Evolutionary conservation across 139 green algal species (phyloP), one percentile per base, ranked within the genome.

Genomic region (Chlorella sp.): DNA sequence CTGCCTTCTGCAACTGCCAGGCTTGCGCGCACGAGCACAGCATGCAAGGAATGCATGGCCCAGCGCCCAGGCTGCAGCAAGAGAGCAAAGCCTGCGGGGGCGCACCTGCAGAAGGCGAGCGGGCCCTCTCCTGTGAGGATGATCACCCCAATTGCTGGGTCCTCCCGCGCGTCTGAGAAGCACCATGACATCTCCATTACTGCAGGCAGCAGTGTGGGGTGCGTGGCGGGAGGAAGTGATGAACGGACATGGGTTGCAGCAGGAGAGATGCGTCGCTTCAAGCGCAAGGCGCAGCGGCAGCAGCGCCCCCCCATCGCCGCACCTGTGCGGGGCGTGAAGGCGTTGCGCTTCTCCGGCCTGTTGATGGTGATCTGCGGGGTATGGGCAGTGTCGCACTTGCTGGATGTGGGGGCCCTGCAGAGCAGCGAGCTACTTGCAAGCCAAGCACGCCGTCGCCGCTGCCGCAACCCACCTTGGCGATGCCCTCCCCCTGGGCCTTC

Each of bases 281-380:
- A 28, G 26, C 40, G 5, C 0, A 3, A 41, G n/a, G 2, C 1
- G 38, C 34, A 30, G 68, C 68, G 48, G 40, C 11, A 26, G 43
- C 28, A 28, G 43, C 34, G 51, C 11, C 73, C 51, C 28, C 28
- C 76, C 38, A 48, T 9, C 22, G 79, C 88, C 80, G 97, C 36
- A 96, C 94, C 89, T 81, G 97, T 99, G 44, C 89, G 88, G 5
- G 97, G 97, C 5, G 90, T 95, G 92, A 99, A 99, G 2, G 97
- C 97, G 76, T 99, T 99, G 30, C 96, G 87, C 79, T 93, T 94
- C 26, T 98, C 84, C 26, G 97, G 97, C 2, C 97, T 85, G 84
- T 99, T 98, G 86, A 99, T 99, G 41, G 92, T 98, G 30, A 99
- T 97, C 94, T 98, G 94, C 84, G 86, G 16, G 30, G 36, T 36